Conservation (phyloP, 345 rosid species). For the Laguncularia racemosa region DNA sequence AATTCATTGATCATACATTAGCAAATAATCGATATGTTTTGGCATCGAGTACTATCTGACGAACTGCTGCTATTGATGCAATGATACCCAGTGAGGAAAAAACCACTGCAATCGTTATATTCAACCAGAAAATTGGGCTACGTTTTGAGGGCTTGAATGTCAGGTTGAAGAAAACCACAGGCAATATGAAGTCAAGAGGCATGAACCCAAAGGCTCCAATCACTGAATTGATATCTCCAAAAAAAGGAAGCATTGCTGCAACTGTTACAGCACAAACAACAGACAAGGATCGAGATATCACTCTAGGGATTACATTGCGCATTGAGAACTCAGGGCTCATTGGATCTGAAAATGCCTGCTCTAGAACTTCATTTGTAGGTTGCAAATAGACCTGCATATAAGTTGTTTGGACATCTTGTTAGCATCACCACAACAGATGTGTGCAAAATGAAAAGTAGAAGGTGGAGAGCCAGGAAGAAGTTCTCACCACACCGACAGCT, state of each 20-base stretch:
- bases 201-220: conserved; percentile 81
- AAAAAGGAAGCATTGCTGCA: conserved; percentile 84
- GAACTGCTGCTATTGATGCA: too few species aligned
- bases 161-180: conserved; percentile 63
- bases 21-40: too few species aligned
- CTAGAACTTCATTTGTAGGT: conserved; percentile 77
- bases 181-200: conserved; percentile 75
- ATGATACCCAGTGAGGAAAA: conserved; percentile 12
- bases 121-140: conserved; percentile 63
- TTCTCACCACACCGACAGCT: conserved; percentile 69
- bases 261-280: conserved; percentile 42
- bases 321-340: conserved; percentile 42
- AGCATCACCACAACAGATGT: neutral
- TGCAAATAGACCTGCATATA: conserved; percentile 63
- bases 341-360: conserved; percentile 42
- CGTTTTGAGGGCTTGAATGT: conserved; percentile 66
- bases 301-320: conserved; percentile 58
- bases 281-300: conserved; percentile 46
- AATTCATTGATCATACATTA: too few species aligned
- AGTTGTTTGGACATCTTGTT: neutral
- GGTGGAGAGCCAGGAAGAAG: neutral
- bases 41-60: too few species aligned
- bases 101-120: conserved; percentile 38
- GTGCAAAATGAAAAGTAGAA: neutral
- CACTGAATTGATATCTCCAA: conserved; percentile 59